Evolutionary conservation across 2,329 filamentous ascomycete species (phyloP).

Genomic region (Aspergillus piperis): DNA sequence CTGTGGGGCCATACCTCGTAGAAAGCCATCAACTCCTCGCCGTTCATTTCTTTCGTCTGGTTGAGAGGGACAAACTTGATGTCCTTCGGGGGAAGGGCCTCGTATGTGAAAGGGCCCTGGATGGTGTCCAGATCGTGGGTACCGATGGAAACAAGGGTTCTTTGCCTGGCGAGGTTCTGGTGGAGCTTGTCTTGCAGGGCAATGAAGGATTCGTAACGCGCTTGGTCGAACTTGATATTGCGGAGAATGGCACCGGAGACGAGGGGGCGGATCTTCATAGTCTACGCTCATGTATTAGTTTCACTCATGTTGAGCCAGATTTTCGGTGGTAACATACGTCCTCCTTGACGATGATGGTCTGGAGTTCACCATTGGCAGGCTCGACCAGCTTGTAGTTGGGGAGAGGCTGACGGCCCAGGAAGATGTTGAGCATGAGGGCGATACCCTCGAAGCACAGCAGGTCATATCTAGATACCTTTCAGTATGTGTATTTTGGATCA

Average conservation of each 20-base stretch:
- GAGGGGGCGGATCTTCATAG: slow-evolving; percentile 77
- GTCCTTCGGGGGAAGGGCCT: slow-evolving; percentile 85
- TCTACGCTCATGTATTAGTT: slow-evolving; percentile 46
- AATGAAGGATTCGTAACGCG: slow-evolving; percentile 96
- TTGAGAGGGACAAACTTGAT: slow-evolving; percentile 91
- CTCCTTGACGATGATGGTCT: slow-evolving; percentile 78
- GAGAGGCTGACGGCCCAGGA: slow-evolving; percentile 72
- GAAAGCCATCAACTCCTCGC: slow-evolving; percentile 85
- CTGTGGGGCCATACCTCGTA: slow-evolving; percentile 62
- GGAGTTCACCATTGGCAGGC: slow-evolving; percentile 70
- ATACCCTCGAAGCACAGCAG: slow-evolving; percentile 98
- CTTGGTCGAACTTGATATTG: slow-evolving; percentile 87
- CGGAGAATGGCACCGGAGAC: slow-evolving; percentile 87
- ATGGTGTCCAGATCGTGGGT: slow-evolving; percentile 95
- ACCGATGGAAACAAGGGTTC: slow-evolving; percentile 93
- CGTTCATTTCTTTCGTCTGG: slow-evolving; percentile 85
- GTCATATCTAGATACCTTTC: slow-evolving; percentile 60
- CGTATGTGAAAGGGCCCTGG: slow-evolving; percentile 93
- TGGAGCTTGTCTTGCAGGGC: slow-evolving; percentile 96
- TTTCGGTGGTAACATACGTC: slow-evolving; percentile 46
- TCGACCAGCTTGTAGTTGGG: slow-evolving; percentile 78
- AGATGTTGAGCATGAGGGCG: slow-evolving; percentile 92
- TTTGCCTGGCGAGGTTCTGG: slow-evolving; percentile 88
- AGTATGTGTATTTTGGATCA: slow-evolving; percentile 20
- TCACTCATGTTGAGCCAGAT: not conserved